Evolutionary conservation across 306 rosid species (phyloP), one percentile per base, ranked within the genome.

Genomic region (Urtica urens): DNA sequence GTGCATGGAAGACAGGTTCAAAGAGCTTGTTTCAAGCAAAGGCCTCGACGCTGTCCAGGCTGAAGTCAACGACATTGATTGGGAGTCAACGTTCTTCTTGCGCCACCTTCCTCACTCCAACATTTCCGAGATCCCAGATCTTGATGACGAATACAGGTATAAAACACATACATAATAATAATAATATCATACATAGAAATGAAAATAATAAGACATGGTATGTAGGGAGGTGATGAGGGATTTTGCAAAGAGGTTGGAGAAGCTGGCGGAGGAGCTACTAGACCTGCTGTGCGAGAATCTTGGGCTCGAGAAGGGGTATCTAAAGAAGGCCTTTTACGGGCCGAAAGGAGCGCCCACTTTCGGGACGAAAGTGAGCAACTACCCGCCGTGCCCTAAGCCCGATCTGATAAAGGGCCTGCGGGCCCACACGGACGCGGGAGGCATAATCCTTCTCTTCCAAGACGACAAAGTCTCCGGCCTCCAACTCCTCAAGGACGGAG

Each of bases 371-470:
- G 86, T 87, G 2, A 87, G 94, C 17, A 83, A 87, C 66, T 87
- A 87, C 69, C 94, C 96, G 7, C 81, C 82, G 0, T 87, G 96
- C 24, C 96, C 94, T 0, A 76, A 78, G 11, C 94, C 94, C 5
- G 88, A 80, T 20, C 65, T 80, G 40, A 82, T 87, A 53, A 87
- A 83, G 71, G 96, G 96, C 34, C 96, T 87, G 37, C 67, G 96
- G 1, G 79, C 94, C 19, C 96, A 87, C 67, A 87, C 96, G 13
- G 96, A 87, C 33, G 96, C 96, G 2, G 94, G 96, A 1, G 94
- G 96, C 17, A 68, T 87, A 30, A 72, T 87, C 74, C 79, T 87
- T 5, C 86, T 87, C 48, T 80, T 87, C 71, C 96, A 87, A 45
- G 94, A 83, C 17, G 83, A 87, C 71, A 80, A 78, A 67, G 94